Conservation (phyloP, 805 yeast species). For the Yueomyces sinensis region DNA sequence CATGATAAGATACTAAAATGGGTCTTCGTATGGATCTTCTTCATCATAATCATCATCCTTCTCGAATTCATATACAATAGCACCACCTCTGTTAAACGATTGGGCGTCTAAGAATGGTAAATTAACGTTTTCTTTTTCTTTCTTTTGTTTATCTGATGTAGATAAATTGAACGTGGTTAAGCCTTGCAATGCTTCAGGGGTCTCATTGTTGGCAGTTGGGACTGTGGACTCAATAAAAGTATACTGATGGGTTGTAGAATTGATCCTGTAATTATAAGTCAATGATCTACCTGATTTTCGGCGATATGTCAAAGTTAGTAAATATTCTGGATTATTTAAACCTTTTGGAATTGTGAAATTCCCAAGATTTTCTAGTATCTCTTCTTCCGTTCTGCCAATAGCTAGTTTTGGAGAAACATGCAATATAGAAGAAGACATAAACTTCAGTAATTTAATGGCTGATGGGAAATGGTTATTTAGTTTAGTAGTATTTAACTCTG, state of each 20-base stretch:
- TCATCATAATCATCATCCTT: slow-evolving; percentile 97
- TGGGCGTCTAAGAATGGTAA: slow-evolving; percentile 91
- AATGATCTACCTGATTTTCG: slow-evolving; percentile 78
- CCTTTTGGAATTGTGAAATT: slow-evolving; percentile 37
- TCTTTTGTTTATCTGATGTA: slow-evolving; percentile 60
- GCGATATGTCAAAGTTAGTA: slow-evolving; percentile 45
- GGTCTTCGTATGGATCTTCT: slow-evolving; percentile 96
- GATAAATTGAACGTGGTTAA: slow-evolving; percentile 81
- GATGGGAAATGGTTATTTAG: slow-evolving; percentile 34
- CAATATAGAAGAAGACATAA: slow-evolving; percentile 64
- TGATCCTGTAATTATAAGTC: slow-evolving; percentile 38
- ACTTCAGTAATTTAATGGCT: slow-evolving; percentile 38
- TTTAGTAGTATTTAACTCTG: slow-evolving; percentile 15
- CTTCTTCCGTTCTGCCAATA: slow-evolving; percentile 28
- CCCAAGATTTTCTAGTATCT: slow-evolving; percentile 27
- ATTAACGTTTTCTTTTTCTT: slow-evolving; percentile 74
- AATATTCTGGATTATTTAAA: slow-evolving; percentile 35
- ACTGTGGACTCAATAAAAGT: slow-evolving; percentile 14
- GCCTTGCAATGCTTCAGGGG: slow-evolving; percentile 45
- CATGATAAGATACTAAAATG: slow-evolving; percentile 56
- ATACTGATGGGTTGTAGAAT: slow-evolving; percentile 34
- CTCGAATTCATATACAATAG: slow-evolving; percentile 90
- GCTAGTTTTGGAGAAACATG: slow-evolving; percentile 37
- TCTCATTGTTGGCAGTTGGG: slow-evolving; percentile 24
- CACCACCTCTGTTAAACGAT: slow-evolving; percentile 62